Evolutionary conservation across 1,284 basidiomycete genomes (phyloP), one percentile per base, ranked within the genome.

Genomic region (Coniferiporia sulphurascens): DNA sequence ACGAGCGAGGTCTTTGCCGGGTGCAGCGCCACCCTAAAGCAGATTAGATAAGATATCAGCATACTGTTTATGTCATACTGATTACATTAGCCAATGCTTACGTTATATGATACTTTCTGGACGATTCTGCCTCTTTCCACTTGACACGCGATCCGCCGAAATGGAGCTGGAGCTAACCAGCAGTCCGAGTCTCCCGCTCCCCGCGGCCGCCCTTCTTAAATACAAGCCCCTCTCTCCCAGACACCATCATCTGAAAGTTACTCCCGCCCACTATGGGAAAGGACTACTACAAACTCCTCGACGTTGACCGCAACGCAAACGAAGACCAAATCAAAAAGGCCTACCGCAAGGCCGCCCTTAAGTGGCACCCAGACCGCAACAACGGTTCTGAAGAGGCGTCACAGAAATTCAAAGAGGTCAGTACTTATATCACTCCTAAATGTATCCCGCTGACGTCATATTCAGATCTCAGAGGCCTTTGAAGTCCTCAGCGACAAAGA

Each of bases 401-500:
- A 8, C 83, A 85, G 69, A 97, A 93, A 75, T 99, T 99, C 76
- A 96, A 99, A 75, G 87, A 97, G 81, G 90, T 90, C 48, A 61
- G 78, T 66, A 1, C 38, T 2, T 38, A 12, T 2, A 7, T 53
- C 60, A 36, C 58, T 48, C 6, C n/a, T 41, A 8, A 19, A 17
- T 15, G 52, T 32, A 12, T 22, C 13, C 13, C 55, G 41, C n/a
- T 41, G 38, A 15, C 38, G 15, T 10, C 1, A 59, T 51, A 6
- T 17, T n/a, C 56, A 93, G 90, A 83, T 97, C 60, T 92, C 92
- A 22, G 96, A 99, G 78, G 96, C 96, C 0, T 98, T 96, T 69
- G 96, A 99, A 72, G 96, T 98, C 51, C 84, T 98, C 55, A 92
- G 84, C 56, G 95, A 98, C 74, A 87, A 89, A 76, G 83, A 98